Evolutionary conservation across 768 basidiomycete species (phyloP), one percentile per base, ranked within the genome.

Genomic region (Pleurotus citrinopileatus): DNA sequence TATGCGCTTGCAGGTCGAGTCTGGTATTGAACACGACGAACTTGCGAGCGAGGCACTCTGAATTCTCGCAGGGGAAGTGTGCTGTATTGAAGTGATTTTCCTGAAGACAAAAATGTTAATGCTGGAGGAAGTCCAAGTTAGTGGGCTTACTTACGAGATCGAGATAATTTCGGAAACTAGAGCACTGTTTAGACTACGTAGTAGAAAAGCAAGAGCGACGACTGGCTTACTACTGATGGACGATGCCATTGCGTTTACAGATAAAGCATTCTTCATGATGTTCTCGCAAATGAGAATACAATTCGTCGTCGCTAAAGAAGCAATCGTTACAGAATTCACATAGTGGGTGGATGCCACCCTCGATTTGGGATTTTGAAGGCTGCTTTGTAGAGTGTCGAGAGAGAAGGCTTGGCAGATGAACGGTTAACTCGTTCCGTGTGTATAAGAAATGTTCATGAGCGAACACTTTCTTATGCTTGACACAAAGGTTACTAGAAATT

Each of bases 251-350:
- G 25, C 88, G 79, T 65, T 92, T 93, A 69, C 97, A 99, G 12
- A 99, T 68, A 60, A 97, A 97, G 66, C 96, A 98, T 63, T 98
- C 95, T 68, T 99, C 96, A 70, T 99, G 96, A 45, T 75, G 77
- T 64, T 94, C 87, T 48, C 95, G 83, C 87, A 98, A 91, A 67
- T 99, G 97, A 20, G 84, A 74, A 66, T 86, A 97, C n/a, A 98
- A 72, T 62, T 94, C 94, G 63, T 98, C 96, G 52, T 88, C 87
- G n/a, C 87, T 74, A 65, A 95, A 97, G 77, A 89, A 94, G 61
- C 90, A 94, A 60, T 93, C 89, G n/a, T 82, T 82, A 61, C 94
- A 97, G 67, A 98, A 98, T 62, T 83, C 83, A 67, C 92, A 95
- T 1, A 89, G 60, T 0, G 91, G 91, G 59, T 94, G 91, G 1